A percentile compares a stretch with the other conserved stretches of the same genome.
phyloP scores from a whole-genome alignment of 768 basidiomycete genomes.

The Coprinopsis strossmayeri region DNA sequence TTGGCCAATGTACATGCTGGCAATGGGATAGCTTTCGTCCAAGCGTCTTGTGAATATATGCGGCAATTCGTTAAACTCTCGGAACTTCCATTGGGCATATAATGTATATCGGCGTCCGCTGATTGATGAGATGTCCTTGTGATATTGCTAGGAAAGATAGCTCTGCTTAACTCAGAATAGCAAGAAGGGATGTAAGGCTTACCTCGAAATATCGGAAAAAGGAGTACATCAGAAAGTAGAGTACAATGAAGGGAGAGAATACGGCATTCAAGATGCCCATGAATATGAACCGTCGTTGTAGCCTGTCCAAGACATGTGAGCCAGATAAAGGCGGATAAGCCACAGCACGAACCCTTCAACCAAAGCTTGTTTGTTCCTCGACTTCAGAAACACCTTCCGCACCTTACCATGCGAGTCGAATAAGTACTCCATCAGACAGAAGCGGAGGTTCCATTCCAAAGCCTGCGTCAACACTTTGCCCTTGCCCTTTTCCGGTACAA shows the following conservation, averaged over 20 bases:
- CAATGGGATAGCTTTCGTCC: slow-evolving; percentile 81
- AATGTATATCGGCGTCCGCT: slow-evolving; percentile 90
- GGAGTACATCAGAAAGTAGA: slow-evolving; percentile 95
- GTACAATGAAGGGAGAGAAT: slow-evolving; percentile 94
- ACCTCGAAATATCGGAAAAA: slow-evolving; percentile 99
- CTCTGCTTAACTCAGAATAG: background rate
- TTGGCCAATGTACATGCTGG: slow-evolving; percentile 95
- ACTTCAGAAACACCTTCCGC: slow-evolving; percentile 85
- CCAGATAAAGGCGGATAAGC: background rate
- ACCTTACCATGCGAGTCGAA: slow-evolving; percentile 91
- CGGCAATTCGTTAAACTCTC: slow-evolving; percentile 97
- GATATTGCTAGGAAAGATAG: slow-evolving; percentile 72
- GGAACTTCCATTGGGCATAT: slow-evolving; percentile 96
- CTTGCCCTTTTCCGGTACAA: slow-evolving; percentile 51
- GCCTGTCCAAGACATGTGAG: slow-evolving; percentile 32
- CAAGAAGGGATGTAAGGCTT: slow-evolving; percentile 15
- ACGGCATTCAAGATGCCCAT: slow-evolving; percentile 96
- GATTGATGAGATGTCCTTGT: slow-evolving; percentile 95
- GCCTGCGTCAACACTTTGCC: slow-evolving; percentile 82
- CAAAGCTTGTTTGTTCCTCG: slow-evolving; percentile 67
- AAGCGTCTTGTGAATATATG: slow-evolving; percentile 86
- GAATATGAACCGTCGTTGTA: slow-evolving; percentile 85
- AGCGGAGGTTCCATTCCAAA: slow-evolving; percentile 95
- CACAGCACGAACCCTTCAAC: slow-evolving; percentile 69
- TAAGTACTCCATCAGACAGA: slow-evolving; percentile 91